Conservation (phyloP, 2,329 filamentous ascomycete genomes). For the Fusarium sp. region DNA sequence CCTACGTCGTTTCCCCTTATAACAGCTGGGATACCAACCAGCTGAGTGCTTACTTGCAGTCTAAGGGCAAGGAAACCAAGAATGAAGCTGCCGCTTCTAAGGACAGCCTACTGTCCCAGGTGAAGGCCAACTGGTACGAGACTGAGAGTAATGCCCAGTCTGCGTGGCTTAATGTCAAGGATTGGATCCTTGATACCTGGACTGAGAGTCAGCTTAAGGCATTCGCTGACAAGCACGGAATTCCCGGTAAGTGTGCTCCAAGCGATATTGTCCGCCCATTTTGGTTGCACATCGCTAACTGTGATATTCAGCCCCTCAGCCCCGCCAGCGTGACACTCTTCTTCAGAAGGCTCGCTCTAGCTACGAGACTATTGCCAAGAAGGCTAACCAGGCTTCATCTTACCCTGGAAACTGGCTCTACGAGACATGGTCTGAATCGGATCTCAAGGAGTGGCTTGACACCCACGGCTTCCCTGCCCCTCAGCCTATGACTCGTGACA, state of each 20-base stretch:
- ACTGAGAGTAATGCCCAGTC: slow-evolving; percentile 80
- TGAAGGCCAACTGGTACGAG: slow-evolving; percentile 81
- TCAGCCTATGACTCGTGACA: slow-evolving; percentile 85
- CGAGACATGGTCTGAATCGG: slow-evolving; percentile 88
- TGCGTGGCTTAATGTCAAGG: slow-evolving; percentile 77
- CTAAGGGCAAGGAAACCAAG: slow-evolving; percentile 77
- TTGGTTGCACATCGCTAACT: background rate
- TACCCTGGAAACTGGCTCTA: slow-evolving; percentile 98
- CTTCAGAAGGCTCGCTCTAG: slow-evolving; percentile 81
- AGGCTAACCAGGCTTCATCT: slow-evolving; percentile 77
- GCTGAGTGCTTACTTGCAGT: slow-evolving; percentile 73
- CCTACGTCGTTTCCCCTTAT: slow-evolving; percentile 79
- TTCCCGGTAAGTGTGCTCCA: slow-evolving; percentile 66
- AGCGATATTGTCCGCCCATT: too few relatives aligned
- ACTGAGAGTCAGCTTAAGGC: slow-evolving; percentile 92
- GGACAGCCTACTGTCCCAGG: slow-evolving; percentile 74
- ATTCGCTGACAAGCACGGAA: slow-evolving; percentile 88
- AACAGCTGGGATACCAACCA: slow-evolving; percentile 78
- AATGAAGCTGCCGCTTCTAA: slow-evolving; percentile 74
- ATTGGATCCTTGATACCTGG: slow-evolving; percentile 97
- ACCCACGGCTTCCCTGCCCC: slow-evolving; percentile 86
- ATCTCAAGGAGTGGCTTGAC: slow-evolving; percentile 94
- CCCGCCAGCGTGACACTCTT: slow-evolving; percentile 84
- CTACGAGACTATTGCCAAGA: slow-evolving; percentile 82
- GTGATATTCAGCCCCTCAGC: slow-evolving; percentile 73